A percentile compares a stretch with the other conserved stretches of the same genome.
These are phyloP conservation scores for Buddleja alternifolia DNA, from an alignment of 257 asterid species.

Conservation along the genomic window DNA sequence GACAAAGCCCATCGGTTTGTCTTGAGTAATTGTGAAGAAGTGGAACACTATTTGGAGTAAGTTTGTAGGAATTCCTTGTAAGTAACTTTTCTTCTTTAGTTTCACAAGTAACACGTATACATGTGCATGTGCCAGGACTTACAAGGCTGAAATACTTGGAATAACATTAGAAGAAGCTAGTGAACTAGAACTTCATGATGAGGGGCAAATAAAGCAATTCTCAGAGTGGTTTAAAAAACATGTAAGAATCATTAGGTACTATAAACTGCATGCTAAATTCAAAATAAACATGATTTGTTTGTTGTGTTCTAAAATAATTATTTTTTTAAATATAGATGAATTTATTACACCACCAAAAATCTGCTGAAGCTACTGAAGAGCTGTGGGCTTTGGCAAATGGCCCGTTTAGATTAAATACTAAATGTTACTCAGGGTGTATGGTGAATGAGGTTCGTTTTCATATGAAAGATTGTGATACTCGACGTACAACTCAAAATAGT, in stretches of 20 bases:
- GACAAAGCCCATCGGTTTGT: background rate
- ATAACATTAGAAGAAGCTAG: background rate
- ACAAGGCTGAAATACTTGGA: background rate
- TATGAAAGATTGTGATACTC: background rate
- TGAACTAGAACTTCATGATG: background rate
- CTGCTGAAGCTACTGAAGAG: no score
- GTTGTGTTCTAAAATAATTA: background rate
- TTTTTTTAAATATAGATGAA: background rate
- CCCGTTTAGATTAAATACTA: no score
- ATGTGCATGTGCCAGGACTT: no score
- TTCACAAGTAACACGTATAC: background rate
- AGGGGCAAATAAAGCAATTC: background rate
- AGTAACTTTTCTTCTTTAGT: background rate
- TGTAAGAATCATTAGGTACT: background rate
- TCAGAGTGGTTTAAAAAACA: no score
- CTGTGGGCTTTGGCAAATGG: no score
- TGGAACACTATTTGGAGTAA: background rate
- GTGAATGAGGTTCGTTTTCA: slow-evolving; percentile 12
- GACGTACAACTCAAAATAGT: no score
- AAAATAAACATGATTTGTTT: background rate
- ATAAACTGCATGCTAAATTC: background rate
- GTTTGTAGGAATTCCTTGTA: background rate
- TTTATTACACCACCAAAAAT: no score
- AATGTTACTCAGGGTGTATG: background rate
- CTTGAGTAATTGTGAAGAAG: slow-evolving; percentile 13